A percentile compares a stretch with the other conserved stretches of the same genome.
Conservation (phyloP, 495 filamentous ascomycete species). For the Neurospora sublineolata region DNA sequence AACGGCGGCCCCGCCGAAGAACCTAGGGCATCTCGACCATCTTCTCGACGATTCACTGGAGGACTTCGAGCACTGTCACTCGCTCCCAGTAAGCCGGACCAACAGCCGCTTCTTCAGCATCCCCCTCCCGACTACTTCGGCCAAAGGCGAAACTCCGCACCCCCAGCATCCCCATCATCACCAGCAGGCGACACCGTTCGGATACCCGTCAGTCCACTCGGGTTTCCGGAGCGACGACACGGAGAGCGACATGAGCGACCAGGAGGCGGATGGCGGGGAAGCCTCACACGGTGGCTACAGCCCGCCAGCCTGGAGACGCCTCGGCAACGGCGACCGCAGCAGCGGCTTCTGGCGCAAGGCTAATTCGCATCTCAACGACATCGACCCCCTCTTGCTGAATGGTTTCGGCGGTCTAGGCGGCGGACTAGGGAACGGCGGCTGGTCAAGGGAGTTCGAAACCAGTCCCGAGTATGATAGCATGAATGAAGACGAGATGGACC, state of each 20-base stretch:
- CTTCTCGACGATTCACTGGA: constrained; percentile 59
- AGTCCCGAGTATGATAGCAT: constrained; percentile 23
- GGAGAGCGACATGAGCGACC: constrained; percentile 27
- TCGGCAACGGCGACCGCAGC: constrained; percentile 41
- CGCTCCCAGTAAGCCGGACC: not conserved
- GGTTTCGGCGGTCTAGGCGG: constrained; percentile 6
- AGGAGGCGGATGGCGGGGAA: constrained; percentile 8
- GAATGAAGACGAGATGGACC: constrained; percentile 16
- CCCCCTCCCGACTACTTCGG: not conserved
- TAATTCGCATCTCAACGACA: constrained; percentile 13
- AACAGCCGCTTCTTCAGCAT: not conserved
- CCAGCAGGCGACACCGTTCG: constrained; percentile 35
- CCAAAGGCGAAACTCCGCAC: constrained; percentile 1
- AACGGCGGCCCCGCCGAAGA: constrained; percentile 37
- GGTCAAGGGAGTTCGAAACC: constrained; percentile 11
- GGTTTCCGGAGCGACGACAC: constrained; percentile 50
- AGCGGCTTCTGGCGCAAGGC: constrained; percentile 42
- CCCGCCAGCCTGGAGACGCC: constrained; percentile 44
- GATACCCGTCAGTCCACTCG: constrained; percentile 61
- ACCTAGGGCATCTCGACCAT: constrained; percentile 49
- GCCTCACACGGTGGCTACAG: constrained; percentile 40
- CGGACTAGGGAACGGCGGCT: not conserved
- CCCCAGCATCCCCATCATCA: constrained; percentile 12
- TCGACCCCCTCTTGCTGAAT: constrained; percentile 19
- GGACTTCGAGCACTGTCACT: constrained; percentile 51